These are phyloP conservation scores for Pyricularia pennisetigena DNA, from an alignment of 2,329 filamentous ascomycete genomes.

Conservation along the genomic window DNA sequence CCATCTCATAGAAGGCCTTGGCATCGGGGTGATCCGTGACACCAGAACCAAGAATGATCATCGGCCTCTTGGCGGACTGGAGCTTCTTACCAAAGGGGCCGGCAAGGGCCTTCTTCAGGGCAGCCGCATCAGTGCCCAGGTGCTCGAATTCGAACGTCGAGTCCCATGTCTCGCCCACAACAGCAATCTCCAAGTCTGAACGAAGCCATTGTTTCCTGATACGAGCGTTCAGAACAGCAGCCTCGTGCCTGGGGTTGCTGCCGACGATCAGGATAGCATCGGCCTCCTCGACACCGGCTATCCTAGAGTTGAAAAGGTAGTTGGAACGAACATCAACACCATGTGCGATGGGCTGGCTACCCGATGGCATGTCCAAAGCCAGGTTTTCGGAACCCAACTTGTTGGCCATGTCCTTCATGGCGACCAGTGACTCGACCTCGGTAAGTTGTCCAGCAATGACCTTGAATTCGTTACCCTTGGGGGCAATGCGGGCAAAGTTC, in stretches of 20 bases:
- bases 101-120: slow-evolving; percentile 75
- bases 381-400: slow-evolving; percentile 94
- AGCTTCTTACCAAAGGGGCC: slow-evolving; percentile 92
- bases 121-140: slow-evolving; percentile 66
- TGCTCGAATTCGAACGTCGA: slow-evolving; percentile 96
- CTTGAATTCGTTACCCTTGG: slow-evolving; percentile 92
- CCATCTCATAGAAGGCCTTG: slow-evolving; percentile 85
- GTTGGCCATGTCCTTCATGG: slow-evolving; percentile 95
- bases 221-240: slow-evolving; percentile 87
- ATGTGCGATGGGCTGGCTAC: slow-evolving; percentile 76
- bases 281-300: slow-evolving; percentile 87
- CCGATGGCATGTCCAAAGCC: slow-evolving; percentile 80
- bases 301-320: slow-evolving; percentile 94
- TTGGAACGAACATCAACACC: slow-evolving; percentile 89
- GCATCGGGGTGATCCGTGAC: slow-evolving; percentile 86
- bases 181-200: slow-evolving; percentile 84
- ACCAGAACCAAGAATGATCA: slow-evolving; percentile 93
- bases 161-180: slow-evolving; percentile 83
- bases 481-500: slow-evolving; percentile 69
- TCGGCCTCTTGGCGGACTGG: slow-evolving; percentile 75
- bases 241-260: slow-evolving; percentile 92
- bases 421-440: slow-evolving; percentile 88
- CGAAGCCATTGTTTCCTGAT: slow-evolving; percentile 97
- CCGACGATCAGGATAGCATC: slow-evolving; percentile 88
- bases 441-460: slow-evolving; percentile 82